Conservation (phyloP, 345 rosid species). For the Eucalyptus albens region DNA sequence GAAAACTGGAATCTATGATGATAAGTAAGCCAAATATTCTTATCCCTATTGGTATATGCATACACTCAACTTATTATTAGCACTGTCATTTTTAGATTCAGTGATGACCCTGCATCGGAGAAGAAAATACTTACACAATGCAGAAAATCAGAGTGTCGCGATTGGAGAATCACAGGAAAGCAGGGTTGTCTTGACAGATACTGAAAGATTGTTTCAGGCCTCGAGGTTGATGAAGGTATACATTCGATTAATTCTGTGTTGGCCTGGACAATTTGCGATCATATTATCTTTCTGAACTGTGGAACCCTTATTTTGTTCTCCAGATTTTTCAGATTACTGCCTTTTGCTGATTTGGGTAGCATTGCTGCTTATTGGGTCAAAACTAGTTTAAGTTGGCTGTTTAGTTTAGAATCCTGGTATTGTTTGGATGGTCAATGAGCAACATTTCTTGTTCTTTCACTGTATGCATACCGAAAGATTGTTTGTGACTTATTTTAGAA, state of each 20-base stretch:
- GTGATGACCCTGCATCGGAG: conserved; percentile 60
- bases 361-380: no score
- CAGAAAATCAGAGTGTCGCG: background rate
- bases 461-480: no score
- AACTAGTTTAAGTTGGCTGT: no score
- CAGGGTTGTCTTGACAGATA: conserved; percentile 80
- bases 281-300: background rate
- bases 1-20: conserved; percentile 32
- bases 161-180: conserved; percentile 24
- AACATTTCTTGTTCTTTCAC: no score
- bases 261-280: background rate
- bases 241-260: background rate
- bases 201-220: conserved; percentile 91
- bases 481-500: no score
- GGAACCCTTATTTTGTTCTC: no score
- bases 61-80: background rate
- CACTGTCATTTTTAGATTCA: conserved; percentile 45
- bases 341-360: no score
- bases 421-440: no score
- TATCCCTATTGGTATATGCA: background rate
- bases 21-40: background rate
- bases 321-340: no score
- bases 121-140: conserved; percentile 93
- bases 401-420: no score
- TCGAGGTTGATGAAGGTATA: conserved; percentile 70